Conservation (phyloP, 352 stramenopile genomes). For the Phytopythium cucurbitacearum region DNA sequence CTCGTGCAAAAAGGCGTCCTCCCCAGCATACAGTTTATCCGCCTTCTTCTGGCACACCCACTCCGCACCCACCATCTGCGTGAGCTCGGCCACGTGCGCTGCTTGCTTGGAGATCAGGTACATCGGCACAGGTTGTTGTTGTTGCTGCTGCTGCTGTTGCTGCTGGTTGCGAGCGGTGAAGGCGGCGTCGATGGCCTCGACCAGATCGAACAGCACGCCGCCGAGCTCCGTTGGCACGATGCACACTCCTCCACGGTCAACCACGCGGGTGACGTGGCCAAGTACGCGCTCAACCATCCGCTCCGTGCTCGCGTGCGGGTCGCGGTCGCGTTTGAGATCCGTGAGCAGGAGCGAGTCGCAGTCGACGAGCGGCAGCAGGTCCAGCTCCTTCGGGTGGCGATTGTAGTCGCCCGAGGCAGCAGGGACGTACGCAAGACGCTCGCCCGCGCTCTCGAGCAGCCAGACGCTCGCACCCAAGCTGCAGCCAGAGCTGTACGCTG, state of each 20-base stretch:
- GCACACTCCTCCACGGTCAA: conserved; percentile 65
- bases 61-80: conserved; percentile 50
- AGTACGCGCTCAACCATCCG: conserved; percentile 68
- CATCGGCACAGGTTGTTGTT: conserved; percentile 45
- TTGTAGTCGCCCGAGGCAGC: conserved; percentile 80
- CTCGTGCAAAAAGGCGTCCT: conserved; percentile 68
- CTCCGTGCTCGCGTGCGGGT: conserved; percentile 68
- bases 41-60: conserved; percentile 86
- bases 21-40: conserved; percentile 66
- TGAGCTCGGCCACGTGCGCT: conserved; percentile 41
- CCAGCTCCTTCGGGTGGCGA: conserved; percentile 78
- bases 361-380: conserved; percentile 67
- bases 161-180: conserved; percentile 39
- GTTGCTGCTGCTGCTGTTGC: conserved; percentile 19
- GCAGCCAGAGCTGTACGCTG: conserved; percentile 69
- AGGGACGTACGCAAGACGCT: conserved; percentile 69
- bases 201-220: conserved; percentile 74
- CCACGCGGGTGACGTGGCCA: conserved; percentile 43
- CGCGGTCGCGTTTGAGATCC: conserved; percentile 68
- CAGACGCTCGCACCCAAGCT: conserved; percentile 68
- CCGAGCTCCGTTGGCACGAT: conserved; percentile 54
- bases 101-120: conserved; percentile 63
- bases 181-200: conserved; percentile 62
- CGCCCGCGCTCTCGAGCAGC: conserved; percentile 65
- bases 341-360: conserved; percentile 78